Percentiles rank a stretch among this genome's conserved stretches.
Evolutionary conservation across 495 filamentous ascomycete genomes (phyloP).

Genomic region (Hamigera avellanea): DNA sequence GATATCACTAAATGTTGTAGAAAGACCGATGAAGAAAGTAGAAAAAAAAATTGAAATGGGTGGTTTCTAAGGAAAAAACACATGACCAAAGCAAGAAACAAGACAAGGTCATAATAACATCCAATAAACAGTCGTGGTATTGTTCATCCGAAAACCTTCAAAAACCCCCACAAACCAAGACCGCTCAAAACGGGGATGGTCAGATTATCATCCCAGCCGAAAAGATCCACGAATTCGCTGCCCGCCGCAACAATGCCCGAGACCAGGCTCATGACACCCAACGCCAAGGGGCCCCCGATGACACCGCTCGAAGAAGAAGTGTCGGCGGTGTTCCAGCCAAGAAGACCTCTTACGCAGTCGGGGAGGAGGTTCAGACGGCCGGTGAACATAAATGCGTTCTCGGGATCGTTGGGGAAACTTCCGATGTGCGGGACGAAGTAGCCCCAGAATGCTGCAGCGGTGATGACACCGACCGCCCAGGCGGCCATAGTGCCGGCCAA

Average conservation of each 20-base stretch:
- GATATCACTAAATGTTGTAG: no score
- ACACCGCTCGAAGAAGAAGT: conserved; percentile 30
- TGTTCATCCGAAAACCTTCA: conserved; percentile 70
- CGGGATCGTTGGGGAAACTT: conserved; percentile 52
- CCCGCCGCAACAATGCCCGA: conserved; percentile 77
- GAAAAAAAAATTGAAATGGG: no score
- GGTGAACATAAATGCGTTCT: conserved; percentile 69
- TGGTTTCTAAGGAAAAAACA: no score
- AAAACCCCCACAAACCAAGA: conserved; percentile 81
- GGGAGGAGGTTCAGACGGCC: conserved; percentile 56
- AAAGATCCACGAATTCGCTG: conserved; percentile 85
- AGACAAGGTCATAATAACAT: no score
- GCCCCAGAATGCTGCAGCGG: conserved; percentile 81
- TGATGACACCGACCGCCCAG: conserved; percentile 64
- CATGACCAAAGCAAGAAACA: no score
- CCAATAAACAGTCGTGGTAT: no score
- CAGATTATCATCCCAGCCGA: conserved; percentile 91
- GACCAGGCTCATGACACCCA: conserved; percentile 78
- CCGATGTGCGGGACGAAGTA: conserved; percentile 61
- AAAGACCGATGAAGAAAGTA: no score
- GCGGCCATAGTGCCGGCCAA: conserved; percentile 81
- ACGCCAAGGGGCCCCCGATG: conserved; percentile 54
- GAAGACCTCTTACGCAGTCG: conserved; percentile 32
- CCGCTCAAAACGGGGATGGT: conserved; percentile 91
- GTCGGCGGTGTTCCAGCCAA: conserved; percentile 32